A percentile compares a stretch with the other conserved stretches of the same genome.
Conservation (phyloP, 2,329 filamentous ascomycete genomes). For the Fusarium torulosum region DNA sequence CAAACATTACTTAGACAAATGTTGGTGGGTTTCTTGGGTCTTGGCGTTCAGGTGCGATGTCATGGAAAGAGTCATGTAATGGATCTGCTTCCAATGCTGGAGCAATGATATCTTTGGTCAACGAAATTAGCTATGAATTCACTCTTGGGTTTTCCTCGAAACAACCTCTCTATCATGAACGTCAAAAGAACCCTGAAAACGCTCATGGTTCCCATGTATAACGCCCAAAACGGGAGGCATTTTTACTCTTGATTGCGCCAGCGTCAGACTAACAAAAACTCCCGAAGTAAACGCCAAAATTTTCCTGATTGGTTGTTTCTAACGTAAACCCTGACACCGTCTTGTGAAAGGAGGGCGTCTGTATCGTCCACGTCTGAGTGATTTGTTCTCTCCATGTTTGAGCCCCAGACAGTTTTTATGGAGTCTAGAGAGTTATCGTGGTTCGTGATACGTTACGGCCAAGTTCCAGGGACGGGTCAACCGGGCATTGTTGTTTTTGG, state of each 20-base stretch:
- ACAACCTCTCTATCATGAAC: not conserved
- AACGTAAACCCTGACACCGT: slow-evolving; percentile 19
- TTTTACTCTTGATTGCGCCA: slow-evolving; percentile 37
- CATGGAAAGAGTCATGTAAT: slow-evolving; percentile 35
- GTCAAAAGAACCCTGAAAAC: slow-evolving; percentile 15
- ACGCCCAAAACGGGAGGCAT: slow-evolving; percentile 42
- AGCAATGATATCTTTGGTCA: slow-evolving; percentile 13
- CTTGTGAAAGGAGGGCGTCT: slow-evolving; percentile 30
- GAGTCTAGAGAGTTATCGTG: slow-evolving; percentile 25
- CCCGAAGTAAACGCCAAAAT: slow-evolving; percentile 49
- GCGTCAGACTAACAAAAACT: slow-evolving; percentile 33
- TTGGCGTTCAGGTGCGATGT: slow-evolving; percentile 42
- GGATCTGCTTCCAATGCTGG: slow-evolving; percentile 12
- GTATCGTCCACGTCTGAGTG: slow-evolving; percentile 3
- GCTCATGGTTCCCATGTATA: slow-evolving; percentile 16
- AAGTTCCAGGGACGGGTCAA: slow-evolving; percentile 23
- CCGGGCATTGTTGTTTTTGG: slow-evolving; percentile 10
- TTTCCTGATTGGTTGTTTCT: slow-evolving; percentile 39
- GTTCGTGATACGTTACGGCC: slow-evolving; percentile 30
- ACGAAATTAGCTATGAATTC: slow-evolving; percentile 1
- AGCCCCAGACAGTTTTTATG: slow-evolving; percentile 36
- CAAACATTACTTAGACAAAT: slow-evolving; percentile 26
- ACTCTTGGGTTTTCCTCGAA: not conserved
- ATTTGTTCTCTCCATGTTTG: slow-evolving; percentile 29
- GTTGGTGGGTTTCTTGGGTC: slow-evolving; percentile 35